A percentile compares a stretch with the other conserved stretches of the same genome.
These are phyloP conservation scores for Tolypocladium album DNA, from an alignment of 2,329 filamentous ascomycete genomes.

Conservation along the genomic window DNA sequence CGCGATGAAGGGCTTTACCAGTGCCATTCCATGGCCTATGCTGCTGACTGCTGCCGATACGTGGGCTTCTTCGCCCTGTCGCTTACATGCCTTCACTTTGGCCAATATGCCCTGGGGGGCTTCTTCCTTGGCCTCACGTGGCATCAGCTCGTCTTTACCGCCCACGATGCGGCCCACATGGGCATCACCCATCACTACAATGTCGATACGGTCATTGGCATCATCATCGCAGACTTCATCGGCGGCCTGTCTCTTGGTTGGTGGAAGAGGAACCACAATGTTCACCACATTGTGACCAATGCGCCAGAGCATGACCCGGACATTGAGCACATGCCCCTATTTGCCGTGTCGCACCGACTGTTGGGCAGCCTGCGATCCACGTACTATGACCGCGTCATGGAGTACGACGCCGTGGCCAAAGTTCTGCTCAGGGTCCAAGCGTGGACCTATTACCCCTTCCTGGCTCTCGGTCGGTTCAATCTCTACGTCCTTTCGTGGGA, in stretches of 20 bases:
- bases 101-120: conserved; percentile 61
- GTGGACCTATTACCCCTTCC: conserved; percentile 73
- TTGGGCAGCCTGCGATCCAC: conserved; percentile 63
- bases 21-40: conserved; percentile 76
- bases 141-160: conserved; percentile 91
- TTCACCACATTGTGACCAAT: conserved; percentile 95
- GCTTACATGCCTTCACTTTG: conserved; percentile 47
- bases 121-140: conserved; percentile 73
- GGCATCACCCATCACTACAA: conserved; percentile 90
- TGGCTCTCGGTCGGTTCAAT: conserved; percentile 77
- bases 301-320: conserved; percentile 92
- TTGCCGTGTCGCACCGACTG: conserved; percentile 76
- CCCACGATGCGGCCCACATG: conserved; percentile 94
- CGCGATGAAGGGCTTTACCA: conserved; percentile 66
- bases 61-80: conserved; percentile 48
- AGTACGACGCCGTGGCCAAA: conserved; percentile 65
- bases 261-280: conserved; percentile 97
- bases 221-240: conserved; percentile 79
- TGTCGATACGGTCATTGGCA: conserved; percentile 74
- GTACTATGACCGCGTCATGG: conserved; percentile 74
- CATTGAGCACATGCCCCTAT: conserved; percentile 83
- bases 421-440: conserved; percentile 63
- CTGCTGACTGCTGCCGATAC: conserved; percentile 65
- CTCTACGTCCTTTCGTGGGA: conserved; percentile 75
- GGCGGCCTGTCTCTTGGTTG: conserved; percentile 86